phyloP scores from a whole-genome alignment of 164 flowering plant genomes.

The Vitis amurensis region DNA sequence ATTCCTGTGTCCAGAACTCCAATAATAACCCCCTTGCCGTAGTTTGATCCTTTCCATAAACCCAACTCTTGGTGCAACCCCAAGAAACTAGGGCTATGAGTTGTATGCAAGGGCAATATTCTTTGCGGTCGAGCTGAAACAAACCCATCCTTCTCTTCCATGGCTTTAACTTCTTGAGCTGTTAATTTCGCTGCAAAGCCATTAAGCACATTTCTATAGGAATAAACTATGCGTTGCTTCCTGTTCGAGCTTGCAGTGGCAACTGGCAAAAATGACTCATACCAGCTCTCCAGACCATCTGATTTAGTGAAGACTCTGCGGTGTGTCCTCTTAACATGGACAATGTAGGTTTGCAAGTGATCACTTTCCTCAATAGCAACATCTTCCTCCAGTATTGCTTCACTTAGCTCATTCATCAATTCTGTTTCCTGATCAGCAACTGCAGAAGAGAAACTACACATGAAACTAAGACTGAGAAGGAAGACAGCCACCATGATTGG shows the following conservation, averaged over 20 bases:
- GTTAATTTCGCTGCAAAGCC: conserved; percentile 40
- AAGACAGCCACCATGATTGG: neutral
- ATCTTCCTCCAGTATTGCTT: too few relatives aligned
- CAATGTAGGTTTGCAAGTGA: conserved; percentile 14
- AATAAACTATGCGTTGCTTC: conserved; percentile 10
- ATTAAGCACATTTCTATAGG: conserved; percentile 17
- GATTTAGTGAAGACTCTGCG: too few relatives aligned
- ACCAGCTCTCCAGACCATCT: conserved; percentile 12
- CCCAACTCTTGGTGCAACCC: conserved; percentile 28
- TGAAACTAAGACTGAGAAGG: neutral
- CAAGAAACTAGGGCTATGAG: conserved; percentile 40
- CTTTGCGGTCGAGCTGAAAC: conserved; percentile 17
- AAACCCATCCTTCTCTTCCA: conserved; percentile 27
- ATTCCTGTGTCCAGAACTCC: conserved; percentile 45
- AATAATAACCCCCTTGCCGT: conserved; percentile 39
- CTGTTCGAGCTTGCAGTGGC: neutral
- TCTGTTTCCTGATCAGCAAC: neutral
- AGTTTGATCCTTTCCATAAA: conserved; percentile 28
- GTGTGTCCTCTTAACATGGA: neutral
- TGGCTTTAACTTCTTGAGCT: conserved; percentile 25
- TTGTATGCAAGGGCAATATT: conserved; percentile 24
- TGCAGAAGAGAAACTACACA: neutral
- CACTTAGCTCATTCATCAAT: too few relatives aligned
- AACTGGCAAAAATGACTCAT: conserved; percentile 21
- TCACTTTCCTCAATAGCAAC: neutral